phyloP scores from a whole-genome alignment of 495 filamentous ascomycete genomes.

The Tuber microsphaerosporum region DNA sequence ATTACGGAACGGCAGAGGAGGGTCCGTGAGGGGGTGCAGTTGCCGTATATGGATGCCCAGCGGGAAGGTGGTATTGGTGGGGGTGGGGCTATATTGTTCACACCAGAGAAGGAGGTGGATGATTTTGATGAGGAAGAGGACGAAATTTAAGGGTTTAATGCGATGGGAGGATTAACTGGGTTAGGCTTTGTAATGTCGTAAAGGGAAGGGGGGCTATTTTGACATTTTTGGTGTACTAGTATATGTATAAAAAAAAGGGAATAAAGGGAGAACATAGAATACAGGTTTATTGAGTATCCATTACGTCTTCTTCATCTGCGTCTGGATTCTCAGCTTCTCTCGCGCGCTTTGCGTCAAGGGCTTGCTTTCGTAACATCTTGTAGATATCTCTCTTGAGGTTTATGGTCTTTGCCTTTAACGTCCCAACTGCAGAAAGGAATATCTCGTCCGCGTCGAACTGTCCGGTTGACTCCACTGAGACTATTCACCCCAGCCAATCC shows the following conservation, averaged over 20 bases:
- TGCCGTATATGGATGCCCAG: slow-evolving; percentile 96
- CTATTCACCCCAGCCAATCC: slow-evolving; percentile 11
- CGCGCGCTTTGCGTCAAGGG: slow-evolving; percentile 26
- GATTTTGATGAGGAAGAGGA: slow-evolving; percentile 99
- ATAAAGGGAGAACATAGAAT: not conserved
- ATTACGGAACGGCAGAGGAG: slow-evolving; percentile 82
- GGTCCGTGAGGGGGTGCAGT: slow-evolving; percentile 77
- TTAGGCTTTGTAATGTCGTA: not conserved
- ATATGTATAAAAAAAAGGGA: not conserved
- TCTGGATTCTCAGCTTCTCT: slow-evolving; percentile 12
- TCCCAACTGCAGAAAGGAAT: slow-evolving; percentile 78
- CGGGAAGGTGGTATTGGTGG: slow-evolving; percentile 65
- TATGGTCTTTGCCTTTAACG: slow-evolving; percentile 71
- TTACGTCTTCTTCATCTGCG: not conserved
- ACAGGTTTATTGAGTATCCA: slow-evolving; percentile 3
- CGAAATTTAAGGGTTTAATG: slow-evolving; percentile 60
- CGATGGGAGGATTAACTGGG: not conserved
- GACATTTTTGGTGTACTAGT: not conserved
- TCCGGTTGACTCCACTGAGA: slow-evolving; percentile 85
- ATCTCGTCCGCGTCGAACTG: slow-evolving; percentile 85
- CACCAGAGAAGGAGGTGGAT: slow-evolving; percentile 83
- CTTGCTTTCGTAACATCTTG: slow-evolving; percentile 40
- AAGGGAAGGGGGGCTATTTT: not conserved
- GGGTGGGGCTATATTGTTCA: slow-evolving; percentile 84
- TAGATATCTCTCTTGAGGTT: slow-evolving; percentile 57